Base-by-base conservation (phyloP, 164 flowering plant genomes). In the Magnolia officinalis region DNA sequence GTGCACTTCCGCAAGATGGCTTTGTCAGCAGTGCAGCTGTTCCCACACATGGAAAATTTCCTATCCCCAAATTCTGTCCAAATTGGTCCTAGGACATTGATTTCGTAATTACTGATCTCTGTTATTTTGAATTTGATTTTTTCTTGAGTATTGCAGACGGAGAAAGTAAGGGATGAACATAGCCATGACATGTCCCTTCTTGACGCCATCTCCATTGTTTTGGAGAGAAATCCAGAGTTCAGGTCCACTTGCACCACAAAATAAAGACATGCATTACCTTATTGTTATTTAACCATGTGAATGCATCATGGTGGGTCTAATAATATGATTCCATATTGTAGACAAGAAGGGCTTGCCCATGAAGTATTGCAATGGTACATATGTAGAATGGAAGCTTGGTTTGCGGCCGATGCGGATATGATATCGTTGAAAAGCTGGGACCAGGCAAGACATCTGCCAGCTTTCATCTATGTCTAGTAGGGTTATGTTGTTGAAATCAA, bases 341-440 rank as follows among this genome's bases (percentile, higher is more conserved):
- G 98, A 78, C 95, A 85, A 82, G 86, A 83, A 78, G 98, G 98
- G 73, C 87, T 89, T 72, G 91, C 92, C 23, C 77, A 89, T 81
- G 93, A 92, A 81, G 95, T 94, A 55, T 72, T 91, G 84, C 93
- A 91, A 50, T 94, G 98, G 98, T 94, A 83, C 81, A 82, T 94
- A 70, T 92, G 97, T 81, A 84, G 98, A 86, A 87, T 92, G 98
- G 98, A 94, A 83, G 98, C 95, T 67, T 94, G 98, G 98, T 94
- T 94, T 85, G 98, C 98, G 64, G 96, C 90, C 31, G 97, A 94
- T 84, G 92, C 89, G 9, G 97, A 92, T 82, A 89, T 86, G 93
- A 92, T 92, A 78, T 94, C 98, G 26, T 80, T 94, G 75, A 92
- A 89, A 84, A 84, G 77, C 78, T 94, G 97, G 97, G 98, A 94